A percentile compares a stretch with the other conserved stretches of the same genome.
phyloP scores from a whole-genome alignment of 352 stramenopile species.

The Pythium aphanidermatum region DNA sequence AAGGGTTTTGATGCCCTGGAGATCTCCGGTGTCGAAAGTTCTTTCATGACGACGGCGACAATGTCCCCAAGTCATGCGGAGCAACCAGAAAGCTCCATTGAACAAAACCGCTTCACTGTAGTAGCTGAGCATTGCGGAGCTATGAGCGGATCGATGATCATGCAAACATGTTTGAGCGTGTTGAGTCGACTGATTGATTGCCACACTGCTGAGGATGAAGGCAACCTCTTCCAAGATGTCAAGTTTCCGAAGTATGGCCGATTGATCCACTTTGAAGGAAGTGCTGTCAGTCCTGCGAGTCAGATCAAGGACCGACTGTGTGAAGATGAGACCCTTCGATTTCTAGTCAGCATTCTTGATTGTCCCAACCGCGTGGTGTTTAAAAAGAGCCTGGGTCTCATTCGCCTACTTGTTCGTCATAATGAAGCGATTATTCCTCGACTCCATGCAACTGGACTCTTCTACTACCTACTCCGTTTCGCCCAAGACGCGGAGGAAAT shows the following conservation, averaged over 20 bases:
- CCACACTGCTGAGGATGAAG: constrained; percentile 77
- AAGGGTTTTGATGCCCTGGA: constrained; percentile 67
- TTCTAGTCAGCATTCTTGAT: constrained; percentile 74
- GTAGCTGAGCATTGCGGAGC: constrained; percentile 69
- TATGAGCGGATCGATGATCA: constrained; percentile 84
- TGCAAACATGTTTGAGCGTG: constrained; percentile 82
- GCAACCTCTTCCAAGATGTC: constrained; percentile 68
- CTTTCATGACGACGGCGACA: constrained; percentile 14
- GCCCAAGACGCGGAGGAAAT: constrained; percentile 80
- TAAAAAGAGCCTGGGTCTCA: constrained; percentile 76
- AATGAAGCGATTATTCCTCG: constrained; percentile 82
- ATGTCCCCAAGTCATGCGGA: constrained; percentile 21
- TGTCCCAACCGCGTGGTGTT: constrained; percentile 82
- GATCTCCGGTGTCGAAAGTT: constrained; percentile 23
- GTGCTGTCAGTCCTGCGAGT: constrained; percentile 68
- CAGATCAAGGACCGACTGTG: constrained; percentile 69
- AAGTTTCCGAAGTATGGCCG: constrained; percentile 75
- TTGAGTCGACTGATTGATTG: constrained; percentile 79
- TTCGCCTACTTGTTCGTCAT: constrained; percentile 76
- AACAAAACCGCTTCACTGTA: constrained; percentile 56
- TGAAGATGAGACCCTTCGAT: constrained; percentile 70
- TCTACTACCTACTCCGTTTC: constrained; percentile 84
- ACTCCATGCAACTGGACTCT: constrained; percentile 77
- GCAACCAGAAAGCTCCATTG: constrained; percentile 13
- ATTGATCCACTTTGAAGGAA: constrained; percentile 79